Evolutionary conservation across 441 rosid genomes (phyloP), one percentile per base, ranked within the genome.

Genomic region (Aleurites moluccanus): DNA sequence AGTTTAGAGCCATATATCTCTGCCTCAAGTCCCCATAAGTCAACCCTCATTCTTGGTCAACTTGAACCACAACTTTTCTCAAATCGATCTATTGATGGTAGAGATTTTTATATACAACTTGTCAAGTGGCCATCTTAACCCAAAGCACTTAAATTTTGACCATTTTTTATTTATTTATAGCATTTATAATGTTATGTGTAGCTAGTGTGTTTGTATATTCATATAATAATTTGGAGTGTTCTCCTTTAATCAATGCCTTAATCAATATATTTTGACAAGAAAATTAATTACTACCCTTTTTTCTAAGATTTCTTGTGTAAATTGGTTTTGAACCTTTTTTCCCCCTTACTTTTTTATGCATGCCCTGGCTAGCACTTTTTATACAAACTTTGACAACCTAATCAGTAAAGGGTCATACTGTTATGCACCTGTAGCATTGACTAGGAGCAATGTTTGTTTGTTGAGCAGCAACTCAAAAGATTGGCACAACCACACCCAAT

Each of bases 21-120:
- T 55, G 74, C 55, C 70, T 71, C 45, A 40, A 62, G 64, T 63
- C 56, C n/a, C 73, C 53, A 57, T 18, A 73, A 64, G 75, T 74
- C 78, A 74, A 70, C 73, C 53, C 20, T 23, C 63, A 64, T 64
- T 73, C 47, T 20, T 76, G 60, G 77, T 77, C 80, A 79, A 77
- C 73, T 70, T 70, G 30, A 66, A 69, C 21, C 63, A n/a, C 49
- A 7, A 33, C 28, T 11, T 44, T 38, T 76, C 38, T 67, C 47
- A 56, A 44, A 65, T 65, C n/a, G 49, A 66, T 67, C 80, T 25
- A 30, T 72, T 35, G 69, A 77, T 73, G 40, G 30, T 57, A 6
- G 63, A 66, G 55, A 66, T 66, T 53, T 62, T n/a, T 23, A 42
- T n/a, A n/a, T 63, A 5, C 77, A 66, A 73, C 74, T 69, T 73